phyloP scores from a whole-genome alignment of 176 grass and related monocot genomes.

The Saccharum spontaneum region DNA sequence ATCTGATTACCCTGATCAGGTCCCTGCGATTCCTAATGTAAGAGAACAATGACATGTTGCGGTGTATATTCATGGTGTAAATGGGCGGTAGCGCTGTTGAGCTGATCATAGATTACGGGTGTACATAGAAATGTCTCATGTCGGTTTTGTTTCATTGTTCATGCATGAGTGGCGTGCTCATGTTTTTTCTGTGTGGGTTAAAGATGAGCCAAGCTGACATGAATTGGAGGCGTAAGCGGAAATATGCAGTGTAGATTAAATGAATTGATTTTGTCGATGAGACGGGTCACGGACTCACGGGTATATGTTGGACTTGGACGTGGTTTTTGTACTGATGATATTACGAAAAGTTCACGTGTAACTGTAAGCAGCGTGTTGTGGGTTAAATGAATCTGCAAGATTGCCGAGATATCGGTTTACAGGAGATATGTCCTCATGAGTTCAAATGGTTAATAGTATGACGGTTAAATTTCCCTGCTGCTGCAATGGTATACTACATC shows the following conservation, averaged over 20 bases:
- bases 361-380: neutral
- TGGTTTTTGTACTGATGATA: neutral
- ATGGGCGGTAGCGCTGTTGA: neutral
- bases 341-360: neutral
- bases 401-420: neutral
- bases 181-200: neutral
- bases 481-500: neutral
- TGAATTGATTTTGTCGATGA: neutral
- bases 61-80: slow-evolving; percentile 21
- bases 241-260: neutral
- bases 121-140: slow-evolving; percentile 32
- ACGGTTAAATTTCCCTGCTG: neutral
- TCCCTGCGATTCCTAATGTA: slow-evolving; percentile 39
- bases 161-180: neutral
- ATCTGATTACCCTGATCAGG: slow-evolving; percentile 51
- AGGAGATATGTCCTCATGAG: neutral
- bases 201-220: neutral
- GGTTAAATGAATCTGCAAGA: neutral
- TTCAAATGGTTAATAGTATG: neutral
- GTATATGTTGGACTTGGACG: neutral
- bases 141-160: neutral
- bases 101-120: slow-evolving; percentile 34
- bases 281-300: neutral
- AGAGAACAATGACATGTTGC: slow-evolving; percentile 17
- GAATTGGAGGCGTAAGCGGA: neutral